Percentiles rank a stretch among this genome's conserved stretches.
phyloP scores from a whole-genome alignment of 768 basidiomycete species.

The Boletus patriciae region DNA sequence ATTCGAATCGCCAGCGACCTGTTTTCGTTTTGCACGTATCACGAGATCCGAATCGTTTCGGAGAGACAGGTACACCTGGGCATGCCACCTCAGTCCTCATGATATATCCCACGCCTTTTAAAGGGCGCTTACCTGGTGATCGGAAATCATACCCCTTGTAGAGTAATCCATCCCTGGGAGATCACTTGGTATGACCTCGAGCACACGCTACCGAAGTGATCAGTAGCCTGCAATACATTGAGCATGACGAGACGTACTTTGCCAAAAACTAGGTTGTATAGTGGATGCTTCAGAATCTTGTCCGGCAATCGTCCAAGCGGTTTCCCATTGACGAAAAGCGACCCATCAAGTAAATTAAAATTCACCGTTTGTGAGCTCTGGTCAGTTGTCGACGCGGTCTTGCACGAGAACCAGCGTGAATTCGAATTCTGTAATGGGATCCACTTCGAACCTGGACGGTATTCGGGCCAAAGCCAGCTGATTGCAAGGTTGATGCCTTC shows the following conservation, averaged over 20 bases:
- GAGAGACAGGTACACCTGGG: slow-evolving; percentile 27
- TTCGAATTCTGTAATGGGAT: slow-evolving; percentile 1
- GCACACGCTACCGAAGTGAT: slow-evolving; percentile 16
- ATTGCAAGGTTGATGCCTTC: slow-evolving; percentile 24
- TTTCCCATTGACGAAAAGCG: slow-evolving; percentile 29
- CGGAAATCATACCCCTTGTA: slow-evolving; percentile 15
- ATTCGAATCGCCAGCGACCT: not conserved
- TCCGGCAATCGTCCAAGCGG: slow-evolving; percentile 26
- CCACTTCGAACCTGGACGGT: slow-evolving; percentile 28
- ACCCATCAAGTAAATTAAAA: slow-evolving; percentile 26
- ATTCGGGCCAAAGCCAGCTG: slow-evolving; percentile 22
- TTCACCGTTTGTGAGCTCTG: slow-evolving; percentile 24
- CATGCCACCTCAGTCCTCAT: not conserved
- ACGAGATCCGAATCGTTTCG: slow-evolving; percentile 11
- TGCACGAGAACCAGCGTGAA: slow-evolving; percentile 25
- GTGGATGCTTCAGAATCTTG: slow-evolving; percentile 16
- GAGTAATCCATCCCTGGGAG: slow-evolving; percentile 29
- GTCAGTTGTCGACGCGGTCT: slow-evolving; percentile 6
- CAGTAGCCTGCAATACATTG: not conserved
- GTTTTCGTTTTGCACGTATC: slow-evolving; percentile 14
- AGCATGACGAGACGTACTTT: slow-evolving; percentile 8
- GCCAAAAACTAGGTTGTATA: slow-evolving; percentile 24
- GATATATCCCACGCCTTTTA: not conserved
- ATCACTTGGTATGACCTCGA: slow-evolving; percentile 27
- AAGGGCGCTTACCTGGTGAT: slow-evolving; percentile 18